Evolutionary conservation across 2,329 filamentous ascomycete species (phyloP).

Genomic region (Cladosporium sphaerospermum): DNA sequence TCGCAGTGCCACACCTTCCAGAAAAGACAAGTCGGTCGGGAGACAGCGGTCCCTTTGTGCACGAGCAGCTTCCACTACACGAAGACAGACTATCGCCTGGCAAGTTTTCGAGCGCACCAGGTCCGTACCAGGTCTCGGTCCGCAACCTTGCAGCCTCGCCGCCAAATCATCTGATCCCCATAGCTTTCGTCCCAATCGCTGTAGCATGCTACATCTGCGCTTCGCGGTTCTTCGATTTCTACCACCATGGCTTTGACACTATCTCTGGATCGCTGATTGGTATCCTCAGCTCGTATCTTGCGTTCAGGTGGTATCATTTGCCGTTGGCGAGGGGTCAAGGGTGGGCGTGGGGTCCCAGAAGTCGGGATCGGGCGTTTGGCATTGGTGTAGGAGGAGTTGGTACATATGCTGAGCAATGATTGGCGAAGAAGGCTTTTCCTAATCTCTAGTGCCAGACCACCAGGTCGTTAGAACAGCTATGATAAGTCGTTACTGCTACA

Average conservation of each 20-base stretch:
- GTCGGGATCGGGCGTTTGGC: constrained; percentile 67
- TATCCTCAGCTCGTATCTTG: constrained; percentile 60
- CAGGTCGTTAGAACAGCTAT: no score
- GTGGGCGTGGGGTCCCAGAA: constrained; percentile 83
- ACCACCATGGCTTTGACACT: constrained; percentile 87
- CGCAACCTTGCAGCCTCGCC: constrained; percentile 72
- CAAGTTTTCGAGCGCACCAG: no score
- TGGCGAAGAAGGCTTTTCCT: no score
- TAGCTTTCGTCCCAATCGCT: constrained; percentile 67
- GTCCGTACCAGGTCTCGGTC: constrained; percentile 24
- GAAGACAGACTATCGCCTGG: no score
- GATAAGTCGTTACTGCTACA: no score
- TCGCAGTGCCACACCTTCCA: constrained; percentile 62
- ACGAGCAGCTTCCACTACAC: constrained; percentile 22
- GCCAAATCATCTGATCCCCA: constrained; percentile 67
- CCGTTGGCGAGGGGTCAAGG: constrained; percentile 72
- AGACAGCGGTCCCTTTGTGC: not conserved
- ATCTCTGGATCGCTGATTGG: constrained; percentile 76
- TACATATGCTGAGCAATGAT: no score
- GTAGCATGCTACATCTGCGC: constrained; percentile 71
- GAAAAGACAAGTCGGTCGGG: not conserved
- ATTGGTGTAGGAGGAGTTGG: constrained; percentile 50
- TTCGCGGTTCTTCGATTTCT: constrained; percentile 80
- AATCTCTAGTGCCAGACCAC: no score
- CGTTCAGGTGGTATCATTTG: constrained; percentile 79